Evolutionary conservation across 169 alveolate species (phyloP).

Genomic region (Babesia ovata): DNA sequence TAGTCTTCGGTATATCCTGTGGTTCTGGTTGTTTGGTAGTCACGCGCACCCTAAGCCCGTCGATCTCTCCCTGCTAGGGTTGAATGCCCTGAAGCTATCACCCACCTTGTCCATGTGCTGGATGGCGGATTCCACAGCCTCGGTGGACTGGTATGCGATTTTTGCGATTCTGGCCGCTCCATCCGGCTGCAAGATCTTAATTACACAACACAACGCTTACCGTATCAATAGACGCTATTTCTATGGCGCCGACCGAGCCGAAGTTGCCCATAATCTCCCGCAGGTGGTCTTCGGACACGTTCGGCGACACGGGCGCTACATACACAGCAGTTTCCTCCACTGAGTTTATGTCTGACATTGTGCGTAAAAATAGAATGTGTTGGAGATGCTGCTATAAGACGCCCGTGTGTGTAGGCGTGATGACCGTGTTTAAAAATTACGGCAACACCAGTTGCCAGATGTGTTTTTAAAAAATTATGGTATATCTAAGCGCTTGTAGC

Average conservation of each 20-base stretch:
- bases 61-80: constrained; percentile 59
- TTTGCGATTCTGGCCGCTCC: constrained; percentile 15
- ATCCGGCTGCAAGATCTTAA: not conserved
- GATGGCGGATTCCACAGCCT: constrained; percentile 31
- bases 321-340: constrained; percentile 9
- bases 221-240: constrained; percentile 2
- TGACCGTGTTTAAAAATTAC: no score
- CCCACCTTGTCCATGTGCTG: constrained; percentile 58
- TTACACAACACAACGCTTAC: not conserved
- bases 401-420: not conserved
- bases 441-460: no score
- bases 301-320: constrained; percentile 54
- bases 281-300: constrained; percentile 53
- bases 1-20: constrained; percentile 8
- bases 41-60: constrained; percentile 44
- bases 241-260: constrained; percentile 38
- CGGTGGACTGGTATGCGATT: constrained; percentile 41
- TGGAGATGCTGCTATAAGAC: not conserved
- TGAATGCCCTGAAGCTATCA: not conserved
- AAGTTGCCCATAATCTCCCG: constrained; percentile 60
- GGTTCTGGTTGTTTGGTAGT: not conserved
- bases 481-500: no score
- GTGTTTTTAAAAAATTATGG: no score
- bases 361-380: not conserved
- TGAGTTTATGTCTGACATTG: constrained; percentile 8